A percentile compares a stretch with the other conserved stretches of the same genome.
phyloP scores from a whole-genome alignment of 2,329 filamentous ascomycete species.

The Sporothrix protearum region DNA sequence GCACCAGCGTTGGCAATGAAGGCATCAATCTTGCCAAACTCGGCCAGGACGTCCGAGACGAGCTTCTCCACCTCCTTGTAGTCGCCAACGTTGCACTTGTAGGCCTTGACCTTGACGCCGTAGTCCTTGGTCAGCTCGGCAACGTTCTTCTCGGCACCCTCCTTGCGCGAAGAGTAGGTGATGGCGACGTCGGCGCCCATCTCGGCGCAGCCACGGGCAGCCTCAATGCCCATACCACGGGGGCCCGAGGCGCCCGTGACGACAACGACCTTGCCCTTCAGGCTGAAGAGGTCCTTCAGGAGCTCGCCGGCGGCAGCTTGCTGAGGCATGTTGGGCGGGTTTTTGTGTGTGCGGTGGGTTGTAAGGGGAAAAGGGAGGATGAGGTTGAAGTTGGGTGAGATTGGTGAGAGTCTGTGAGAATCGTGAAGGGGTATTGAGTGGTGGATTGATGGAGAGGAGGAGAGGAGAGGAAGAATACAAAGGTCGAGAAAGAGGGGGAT shows the following conservation, averaged over 20 bases:
- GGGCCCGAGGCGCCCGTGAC: conserved; percentile 67
- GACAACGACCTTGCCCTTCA: conserved; percentile 70
- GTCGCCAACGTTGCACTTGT: conserved; percentile 58
- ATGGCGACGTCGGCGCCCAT: conserved; percentile 67
- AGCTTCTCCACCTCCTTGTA: conserved; percentile 50
- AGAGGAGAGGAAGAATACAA: neutral
- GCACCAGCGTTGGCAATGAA: conserved; percentile 77
- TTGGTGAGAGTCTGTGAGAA: neutral
- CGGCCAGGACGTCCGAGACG: conserved; percentile 53
- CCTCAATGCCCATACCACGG: conserved; percentile 66
- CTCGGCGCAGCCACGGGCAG: conserved; percentile 67
- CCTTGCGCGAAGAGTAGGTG: conserved; percentile 68
- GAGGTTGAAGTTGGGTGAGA: neutral
- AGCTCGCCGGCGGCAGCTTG: conserved; percentile 53
- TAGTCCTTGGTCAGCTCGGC: conserved; percentile 62
- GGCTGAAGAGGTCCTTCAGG: conserved; percentile 65
- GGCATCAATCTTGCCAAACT: conserved; percentile 72
- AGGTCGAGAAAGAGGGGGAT: conserved; percentile 5
- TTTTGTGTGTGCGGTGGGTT: neutral
- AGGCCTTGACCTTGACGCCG: conserved; percentile 63
- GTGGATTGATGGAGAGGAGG: neutral
- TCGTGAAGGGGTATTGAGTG: neutral
- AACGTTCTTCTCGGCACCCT: conserved; percentile 63
- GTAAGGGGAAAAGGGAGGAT: neutral
- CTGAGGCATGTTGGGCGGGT: conserved; percentile 47